phyloP scores from a whole-genome alignment of 441 rosid genomes.

The Croton setiger region DNA sequence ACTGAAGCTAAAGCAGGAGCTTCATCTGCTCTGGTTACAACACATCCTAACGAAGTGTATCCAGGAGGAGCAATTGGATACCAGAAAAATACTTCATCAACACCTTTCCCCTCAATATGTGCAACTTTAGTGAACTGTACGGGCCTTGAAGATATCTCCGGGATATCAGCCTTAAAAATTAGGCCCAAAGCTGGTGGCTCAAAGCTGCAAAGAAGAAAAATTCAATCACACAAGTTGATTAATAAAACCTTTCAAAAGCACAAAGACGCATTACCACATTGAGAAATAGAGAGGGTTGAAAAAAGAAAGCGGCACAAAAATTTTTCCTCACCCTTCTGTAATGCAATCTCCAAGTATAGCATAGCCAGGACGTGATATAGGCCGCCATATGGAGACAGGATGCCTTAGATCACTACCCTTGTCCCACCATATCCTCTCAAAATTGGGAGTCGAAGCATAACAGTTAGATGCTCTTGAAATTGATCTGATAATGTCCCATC shows the following conservation, averaged over 20 bases:
- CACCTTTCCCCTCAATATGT: constrained; percentile 80
- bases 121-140: constrained; percentile 88
- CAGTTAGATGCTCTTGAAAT: constrained; percentile 65
- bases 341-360: constrained; percentile 92
- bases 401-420: constrained; percentile 86
- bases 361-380: constrained; percentile 71
- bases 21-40: constrained; percentile 76
- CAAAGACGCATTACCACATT: constrained; percentile 3
- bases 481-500: constrained; percentile 85
- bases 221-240: constrained; percentile 20
- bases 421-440: constrained; percentile 99
- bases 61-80: constrained; percentile 99
- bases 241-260: constrained; percentile 12
- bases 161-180: constrained; percentile 69
- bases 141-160: constrained; percentile 89
- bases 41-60: constrained; percentile 90
- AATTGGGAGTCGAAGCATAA: constrained; percentile 79
- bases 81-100: constrained; percentile 95
- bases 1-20: constrained; percentile 59
- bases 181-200: constrained; percentile 94
- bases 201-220: constrained; percentile 49
- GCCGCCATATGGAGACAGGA: constrained; percentile 98
- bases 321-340: constrained; percentile 77
- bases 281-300: constrained; percentile 7
- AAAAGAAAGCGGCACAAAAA: constrained; percentile 16